Conservation (phyloP, 2,329 filamentous ascomycete genomes). For the Remersonia thermophila region DNA sequence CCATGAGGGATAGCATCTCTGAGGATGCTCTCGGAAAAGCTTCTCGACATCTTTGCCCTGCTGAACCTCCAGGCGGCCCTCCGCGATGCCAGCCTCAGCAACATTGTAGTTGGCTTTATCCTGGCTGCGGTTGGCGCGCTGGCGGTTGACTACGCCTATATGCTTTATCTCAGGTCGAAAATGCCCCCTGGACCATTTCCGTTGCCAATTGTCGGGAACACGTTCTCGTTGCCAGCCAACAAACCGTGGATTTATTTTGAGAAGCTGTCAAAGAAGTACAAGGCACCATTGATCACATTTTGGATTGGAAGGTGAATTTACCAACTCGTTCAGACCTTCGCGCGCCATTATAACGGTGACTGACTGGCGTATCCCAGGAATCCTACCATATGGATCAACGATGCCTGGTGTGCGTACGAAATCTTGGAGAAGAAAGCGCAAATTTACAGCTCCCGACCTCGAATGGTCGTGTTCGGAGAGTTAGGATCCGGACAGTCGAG, state of each 20-base stretch:
- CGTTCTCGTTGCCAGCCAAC: constrained; percentile 38
- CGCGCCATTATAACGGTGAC: not conserved
- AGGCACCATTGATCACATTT: constrained; percentile 39
- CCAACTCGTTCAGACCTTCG: not conserved
- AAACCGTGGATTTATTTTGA: constrained; percentile 50
- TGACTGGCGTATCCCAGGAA: constrained; percentile 17
- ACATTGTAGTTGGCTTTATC: constrained; percentile 15
- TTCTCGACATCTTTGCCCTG: constrained; percentile 13
- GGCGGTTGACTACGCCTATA: constrained; percentile 32
- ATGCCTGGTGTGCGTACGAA: constrained; percentile 37
- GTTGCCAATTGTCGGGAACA: constrained; percentile 42
- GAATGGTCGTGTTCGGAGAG: constrained; percentile 36
- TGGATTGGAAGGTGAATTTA: constrained; percentile 37
- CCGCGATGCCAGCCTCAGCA: constrained; percentile 8
- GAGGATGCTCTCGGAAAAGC: constrained; percentile 18
- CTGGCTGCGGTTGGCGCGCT: constrained; percentile 19
- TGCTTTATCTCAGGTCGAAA: constrained; percentile 36
- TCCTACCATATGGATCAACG: constrained; percentile 35
- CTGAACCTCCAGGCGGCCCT: constrained; percentile 17
- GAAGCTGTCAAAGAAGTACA: constrained; percentile 35
- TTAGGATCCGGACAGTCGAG: constrained; percentile 32
- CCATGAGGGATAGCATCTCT: too few species aligned
- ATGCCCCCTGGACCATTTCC: constrained; percentile 44
- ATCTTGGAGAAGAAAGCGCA: constrained; percentile 41
- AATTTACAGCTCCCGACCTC: constrained; percentile 38